phyloP scores from a whole-genome alignment of 495 filamentous ascomycete species.

The Cairneyella variabilis region DNA sequence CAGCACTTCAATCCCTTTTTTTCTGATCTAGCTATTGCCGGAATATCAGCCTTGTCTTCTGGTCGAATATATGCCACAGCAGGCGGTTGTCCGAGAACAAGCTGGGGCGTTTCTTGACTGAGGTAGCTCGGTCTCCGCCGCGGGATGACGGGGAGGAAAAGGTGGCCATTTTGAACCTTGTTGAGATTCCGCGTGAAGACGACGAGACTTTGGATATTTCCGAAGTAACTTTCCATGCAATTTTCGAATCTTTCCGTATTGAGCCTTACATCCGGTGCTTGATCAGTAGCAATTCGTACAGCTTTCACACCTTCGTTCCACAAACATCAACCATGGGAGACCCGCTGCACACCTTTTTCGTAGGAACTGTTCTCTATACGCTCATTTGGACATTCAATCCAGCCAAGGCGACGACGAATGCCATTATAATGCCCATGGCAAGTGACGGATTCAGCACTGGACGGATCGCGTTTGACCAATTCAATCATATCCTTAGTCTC shows the following conservation, averaged over 20 bases:
- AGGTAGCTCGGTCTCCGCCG: no score
- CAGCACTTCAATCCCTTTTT: no score
- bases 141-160: no score
- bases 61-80: no score
- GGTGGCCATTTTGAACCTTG: background rate
- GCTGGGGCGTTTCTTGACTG: no score
- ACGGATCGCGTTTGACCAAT: background rate
- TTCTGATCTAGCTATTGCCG: no score
- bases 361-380: background rate
- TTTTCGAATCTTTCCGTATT: background rate
- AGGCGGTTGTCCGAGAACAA: no score
- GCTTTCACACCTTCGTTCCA: background rate
- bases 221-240: background rate
- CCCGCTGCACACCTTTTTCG: background rate
- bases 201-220: background rate
- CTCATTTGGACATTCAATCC: background rate
- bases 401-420: background rate
- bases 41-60: no score
- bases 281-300: background rate
- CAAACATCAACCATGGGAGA: background rate
- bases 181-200: background rate
- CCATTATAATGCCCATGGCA: background rate
- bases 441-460: background rate
- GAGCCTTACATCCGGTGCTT: background rate
- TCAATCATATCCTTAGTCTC: background rate